These are phyloP conservation scores for Galerina marginata DNA, from an alignment of 768 basidiomycete genomes.

Conservation along the genomic window DNA sequence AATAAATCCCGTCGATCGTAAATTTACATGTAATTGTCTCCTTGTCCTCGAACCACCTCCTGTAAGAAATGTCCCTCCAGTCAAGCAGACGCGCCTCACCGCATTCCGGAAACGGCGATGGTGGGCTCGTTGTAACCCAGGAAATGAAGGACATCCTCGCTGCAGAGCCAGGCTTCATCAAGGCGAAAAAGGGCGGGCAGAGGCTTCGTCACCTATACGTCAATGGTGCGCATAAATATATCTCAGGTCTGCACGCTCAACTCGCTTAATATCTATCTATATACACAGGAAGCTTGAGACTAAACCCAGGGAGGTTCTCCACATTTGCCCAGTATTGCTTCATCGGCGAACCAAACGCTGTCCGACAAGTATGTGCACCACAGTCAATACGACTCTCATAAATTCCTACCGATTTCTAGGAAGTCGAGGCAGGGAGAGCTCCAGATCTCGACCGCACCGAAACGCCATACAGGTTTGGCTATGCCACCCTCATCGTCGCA, in stretches of 20 bases:
- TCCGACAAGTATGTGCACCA: constrained; percentile 25
- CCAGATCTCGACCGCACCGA: constrained; percentile 46
- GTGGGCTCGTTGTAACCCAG: constrained; percentile 32
- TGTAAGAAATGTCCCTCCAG: no score
- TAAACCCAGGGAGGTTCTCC: constrained; percentile 31
- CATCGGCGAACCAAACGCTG: constrained; percentile 26
- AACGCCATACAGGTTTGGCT: constrained; percentile 49
- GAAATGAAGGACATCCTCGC: constrained; percentile 33
- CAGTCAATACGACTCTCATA: neutral
- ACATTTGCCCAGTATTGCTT: constrained; percentile 33
- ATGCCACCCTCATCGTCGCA: constrained; percentile 42
- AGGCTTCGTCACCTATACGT: constrained; percentile 33
- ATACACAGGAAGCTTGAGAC: constrained; percentile 28
- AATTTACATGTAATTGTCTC: no score
- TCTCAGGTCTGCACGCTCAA: no score
- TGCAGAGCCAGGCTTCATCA: constrained; percentile 32
- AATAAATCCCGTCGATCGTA: no score
- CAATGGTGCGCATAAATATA: constrained; percentile 20
- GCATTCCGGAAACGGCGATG: neutral
- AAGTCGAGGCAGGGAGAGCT: constrained; percentile 33
- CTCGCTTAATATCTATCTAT: neutral
- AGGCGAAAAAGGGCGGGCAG: constrained; percentile 29
- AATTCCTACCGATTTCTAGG: constrained; percentile 16
- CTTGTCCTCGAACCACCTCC: no score
- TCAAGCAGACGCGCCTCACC: no score